Evolutionary conservation across 225 moss, liverwort and hornwort genomes (phyloP), one percentile per base, ranked within the genome.

Genomic region (Sphagnum contortum): DNA sequence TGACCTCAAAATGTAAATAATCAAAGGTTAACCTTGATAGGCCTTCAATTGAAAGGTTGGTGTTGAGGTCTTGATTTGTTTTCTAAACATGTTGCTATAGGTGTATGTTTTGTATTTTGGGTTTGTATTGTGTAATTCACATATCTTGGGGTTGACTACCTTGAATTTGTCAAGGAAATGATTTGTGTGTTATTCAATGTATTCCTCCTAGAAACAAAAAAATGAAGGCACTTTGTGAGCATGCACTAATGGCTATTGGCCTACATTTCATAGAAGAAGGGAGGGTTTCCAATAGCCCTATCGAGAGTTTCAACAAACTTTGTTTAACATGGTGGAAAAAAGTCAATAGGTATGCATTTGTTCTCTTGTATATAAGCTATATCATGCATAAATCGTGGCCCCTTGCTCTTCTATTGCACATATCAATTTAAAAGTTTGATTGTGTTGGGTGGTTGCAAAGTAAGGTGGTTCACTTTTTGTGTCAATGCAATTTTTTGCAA

Each of bases 101-200:
- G 8, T 45, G n/a, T n/a, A n/a, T 45, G 47, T 12, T 46, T 45
- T 61, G 61, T 46, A 44, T 64, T 50, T n/a, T 64, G 64, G 10
- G 44, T 45, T 45, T 44, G 49, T 50, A 9, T 8, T n/a, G 69
- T 77, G 80, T 91, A 98, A 92, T 91, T 91, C 54, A 60, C 84
- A 53, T 66, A 76, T 29, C 68, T 98, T 57, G 93, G 98, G 98
- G 63, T 89, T 51, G 77, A 79, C 64, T 98, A 91, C 68, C 71
- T 98, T 52, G 81, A 98, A 59, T 93, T 91, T 80, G 87, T 93
- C 70, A 83, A 86, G 79, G 90, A 83, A 79, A 85, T 52, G 98
- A 91, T 55, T 49, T 68, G 62, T 73, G 50, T 72, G 82, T 89
- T 73, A 89, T 80, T 60, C 74, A 81, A 51, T 83, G 83, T 74